These are phyloP conservation scores for Claviceps sp. DNA, from an alignment of 2,329 filamentous ascomycete genomes.

Conservation along the genomic window DNA sequence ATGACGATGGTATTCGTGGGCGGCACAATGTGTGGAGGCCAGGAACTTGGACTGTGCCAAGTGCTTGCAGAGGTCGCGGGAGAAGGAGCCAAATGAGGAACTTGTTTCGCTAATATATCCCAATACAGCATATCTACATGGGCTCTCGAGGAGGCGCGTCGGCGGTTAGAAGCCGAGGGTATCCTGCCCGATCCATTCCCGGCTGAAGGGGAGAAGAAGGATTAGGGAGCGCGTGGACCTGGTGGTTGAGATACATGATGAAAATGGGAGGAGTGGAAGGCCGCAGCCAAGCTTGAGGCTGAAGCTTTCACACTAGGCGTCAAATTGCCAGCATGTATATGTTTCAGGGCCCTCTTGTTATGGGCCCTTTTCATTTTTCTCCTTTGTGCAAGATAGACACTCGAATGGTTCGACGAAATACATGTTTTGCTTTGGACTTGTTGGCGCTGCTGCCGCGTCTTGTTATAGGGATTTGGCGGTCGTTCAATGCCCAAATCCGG, in stretches of 20 bases:
- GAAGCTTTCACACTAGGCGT: not conserved
- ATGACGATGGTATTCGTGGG: not conserved
- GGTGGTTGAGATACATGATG: not conserved
- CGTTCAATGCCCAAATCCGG: not conserved
- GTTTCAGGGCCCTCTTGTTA: slow-evolving; percentile 13
- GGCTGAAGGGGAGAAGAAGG: slow-evolving; percentile 34
- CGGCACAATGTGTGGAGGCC: not conserved
- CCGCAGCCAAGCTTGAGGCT: not conserved
- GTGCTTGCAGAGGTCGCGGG: too few species aligned
- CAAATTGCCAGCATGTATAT: slow-evolving; percentile 16
- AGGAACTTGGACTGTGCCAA: too few species aligned
- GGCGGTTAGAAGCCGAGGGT: slow-evolving; percentile 90
- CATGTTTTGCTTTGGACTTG: slow-evolving; percentile 7
- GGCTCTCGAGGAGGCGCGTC: slow-evolving; percentile 91
- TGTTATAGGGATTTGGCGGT: not conserved
- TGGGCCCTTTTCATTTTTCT: not conserved
- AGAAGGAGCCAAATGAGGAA: not conserved
- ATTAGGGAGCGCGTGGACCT: slow-evolving; percentile 12
- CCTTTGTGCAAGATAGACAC: slow-evolving; percentile 12
- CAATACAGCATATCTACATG: slow-evolving; percentile 83
- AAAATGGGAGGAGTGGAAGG: slow-evolving; percentile 4
- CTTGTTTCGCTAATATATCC: not conserved
- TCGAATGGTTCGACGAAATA: slow-evolving; percentile 18
- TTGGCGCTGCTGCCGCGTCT: not conserved
- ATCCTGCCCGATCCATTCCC: slow-evolving; percentile 62